Base-by-base conservation (phyloP, 2,329 filamentous ascomycete species). In the Ophiostoma sp. region DNA sequence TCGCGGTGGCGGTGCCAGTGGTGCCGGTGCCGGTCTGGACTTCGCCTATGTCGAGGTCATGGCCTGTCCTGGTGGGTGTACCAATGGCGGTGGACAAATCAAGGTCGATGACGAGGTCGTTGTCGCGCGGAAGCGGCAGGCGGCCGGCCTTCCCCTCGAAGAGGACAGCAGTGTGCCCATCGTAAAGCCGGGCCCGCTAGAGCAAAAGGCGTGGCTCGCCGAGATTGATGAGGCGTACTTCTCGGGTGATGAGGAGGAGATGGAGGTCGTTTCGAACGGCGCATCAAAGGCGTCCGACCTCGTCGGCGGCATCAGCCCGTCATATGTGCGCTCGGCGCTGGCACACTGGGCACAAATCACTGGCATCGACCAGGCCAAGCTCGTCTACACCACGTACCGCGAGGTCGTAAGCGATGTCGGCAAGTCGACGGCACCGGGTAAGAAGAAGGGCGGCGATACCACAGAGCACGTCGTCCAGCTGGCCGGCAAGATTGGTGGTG, bases 61-160 rank as follows among this genome's bases (percentile, higher is more conserved):
- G 96, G 96, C 96, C 17, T 99, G 96, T 81, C 96, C 96, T 0
- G 96, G 96, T n/a, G 96, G 96, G 2, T 99, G 96, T 83, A 99
- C 96, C 72, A 99, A 99, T 78, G 96, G 96, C 1, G 96, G 96
- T 50, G 96, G 96, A 0, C 96, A 99, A 84, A 91, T 99, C 80
- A 97, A 97, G 80, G 89, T 93, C 33, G 93, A 94, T 71, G 96
- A 98, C 80, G 89, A 92, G 7, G 83, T 89, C 15, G 82, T 91
- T 11, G 78, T 85, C 57, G 85, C 86, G 75, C 85, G 85, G 66
- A 85, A 50, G 45, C 66, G 28, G 39, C 61, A 64, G 64, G 42
- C 57, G 28, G 57, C 64, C 7, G 19, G 42, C 1, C 42, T 25
- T 4, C 12, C 25, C n/a, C 5, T 33, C 17, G 25, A 15, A 17